Conservation (phyloP, 2,329 filamentous ascomycete genomes). For the Teratosphaeria gauchensis region DNA sequence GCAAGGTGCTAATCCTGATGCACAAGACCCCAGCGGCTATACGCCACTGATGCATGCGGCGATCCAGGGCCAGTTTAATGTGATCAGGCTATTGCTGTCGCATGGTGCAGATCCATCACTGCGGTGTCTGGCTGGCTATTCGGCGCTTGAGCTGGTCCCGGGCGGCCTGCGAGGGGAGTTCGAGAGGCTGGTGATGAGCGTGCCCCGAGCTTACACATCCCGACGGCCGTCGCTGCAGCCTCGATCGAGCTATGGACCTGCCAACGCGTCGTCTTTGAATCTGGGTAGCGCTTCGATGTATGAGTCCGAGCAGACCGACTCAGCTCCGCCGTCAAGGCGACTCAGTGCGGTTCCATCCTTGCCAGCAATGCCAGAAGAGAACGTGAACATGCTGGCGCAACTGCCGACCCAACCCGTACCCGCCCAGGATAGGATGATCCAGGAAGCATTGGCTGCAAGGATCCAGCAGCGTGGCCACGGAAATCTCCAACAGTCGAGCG, state of each 20-base stretch:
- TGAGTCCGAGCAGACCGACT: background rate
- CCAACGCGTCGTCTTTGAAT: background rate
- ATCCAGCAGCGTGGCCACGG: background rate
- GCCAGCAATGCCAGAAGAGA: background rate
- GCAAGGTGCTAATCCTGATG: conserved; percentile 61
- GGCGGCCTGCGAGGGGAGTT: background rate
- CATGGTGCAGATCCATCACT: conserved; percentile 63
- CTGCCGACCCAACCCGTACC: background rate
- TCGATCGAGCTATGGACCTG: background rate
- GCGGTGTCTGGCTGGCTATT: conserved; percentile 60
- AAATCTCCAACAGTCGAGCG: background rate
- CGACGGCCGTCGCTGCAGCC: background rate
- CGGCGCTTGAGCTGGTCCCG: conserved; percentile 50
- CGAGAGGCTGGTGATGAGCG: background rate
- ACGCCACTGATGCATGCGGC: conserved; percentile 75
- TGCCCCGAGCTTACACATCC: background rate
- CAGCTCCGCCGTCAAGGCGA: background rate
- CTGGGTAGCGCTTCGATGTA: background rate
- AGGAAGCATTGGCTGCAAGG: background rate
- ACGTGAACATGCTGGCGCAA: background rate
- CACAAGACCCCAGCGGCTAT: conserved; percentile 68
- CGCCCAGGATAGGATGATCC: background rate
- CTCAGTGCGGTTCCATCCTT: background rate
- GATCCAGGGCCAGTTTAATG: conserved; percentile 64
- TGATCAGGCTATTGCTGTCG: conserved; percentile 64